A percentile compares a stretch with the other conserved stretches of the same genome.
These are phyloP conservation scores for Marasmius oreades DNA, from an alignment of 1,284 basidiomycete genomes.

Conservation along the genomic window DNA sequence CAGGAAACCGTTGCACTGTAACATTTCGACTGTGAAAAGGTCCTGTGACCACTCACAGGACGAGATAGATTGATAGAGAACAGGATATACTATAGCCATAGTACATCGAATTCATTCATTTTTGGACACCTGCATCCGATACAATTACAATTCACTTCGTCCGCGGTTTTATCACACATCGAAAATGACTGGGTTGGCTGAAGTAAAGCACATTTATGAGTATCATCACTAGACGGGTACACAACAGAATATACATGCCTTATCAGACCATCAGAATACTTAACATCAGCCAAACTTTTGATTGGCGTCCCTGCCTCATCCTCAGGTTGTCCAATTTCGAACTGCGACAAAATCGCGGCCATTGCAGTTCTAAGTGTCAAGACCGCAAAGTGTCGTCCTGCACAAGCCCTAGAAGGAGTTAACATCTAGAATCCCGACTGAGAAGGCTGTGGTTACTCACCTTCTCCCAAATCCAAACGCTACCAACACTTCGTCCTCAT, in stretches of 20 bases:
- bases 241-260: not conserved
- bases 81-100: too few relatives aligned
- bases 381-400: constrained; percentile 12
- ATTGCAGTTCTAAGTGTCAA: constrained; percentile 12
- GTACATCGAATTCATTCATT: too few relatives aligned
- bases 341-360: constrained; percentile 12
- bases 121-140: too few relatives aligned
- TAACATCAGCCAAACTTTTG: not conserved
- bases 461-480: constrained; percentile 3
- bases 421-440: not conserved
- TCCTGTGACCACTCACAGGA: too few relatives aligned
- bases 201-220: too few relatives aligned
- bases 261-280: not conserved
- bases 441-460: not conserved
- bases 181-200: too few relatives aligned
- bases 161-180: too few relatives aligned
- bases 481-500: constrained; percentile 1
- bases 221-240: too few relatives aligned
- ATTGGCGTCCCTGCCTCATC: constrained; percentile 4
- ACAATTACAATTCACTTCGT: too few relatives aligned
- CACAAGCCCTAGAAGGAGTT: constrained; percentile 7
- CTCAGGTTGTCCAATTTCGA: constrained; percentile 12
- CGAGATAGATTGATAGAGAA: too few relatives aligned
- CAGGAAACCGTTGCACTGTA: too few relatives aligned
- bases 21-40: too few relatives aligned